Conservation (phyloP, 768 basidiomycete genomes). For the Panaeolus cyanescens region DNA sequence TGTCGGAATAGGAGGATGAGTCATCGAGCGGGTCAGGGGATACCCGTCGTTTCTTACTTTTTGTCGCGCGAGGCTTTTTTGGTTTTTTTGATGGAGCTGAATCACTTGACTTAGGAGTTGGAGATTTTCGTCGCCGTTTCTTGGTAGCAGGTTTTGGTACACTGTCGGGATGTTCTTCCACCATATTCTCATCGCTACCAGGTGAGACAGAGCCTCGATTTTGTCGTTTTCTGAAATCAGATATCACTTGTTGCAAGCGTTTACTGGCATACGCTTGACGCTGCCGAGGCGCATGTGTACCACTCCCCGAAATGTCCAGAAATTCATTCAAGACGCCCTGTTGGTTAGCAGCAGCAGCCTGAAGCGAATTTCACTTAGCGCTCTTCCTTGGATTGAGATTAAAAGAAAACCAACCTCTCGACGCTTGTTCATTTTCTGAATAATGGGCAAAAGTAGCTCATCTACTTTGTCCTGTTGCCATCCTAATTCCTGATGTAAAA, state of each 20-base stretch:
- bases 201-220: conserved; percentile 11
- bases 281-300: conserved; percentile 74
- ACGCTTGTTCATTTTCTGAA: conserved; percentile 85
- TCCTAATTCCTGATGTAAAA: conserved; percentile 74
- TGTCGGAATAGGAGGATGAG: not conserved
- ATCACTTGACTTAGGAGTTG: not conserved
- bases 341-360: conserved; percentile 68
- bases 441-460: conserved; percentile 88
- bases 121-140: conserved; percentile 16
- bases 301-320: conserved; percentile 72
- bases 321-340: conserved; percentile 79
- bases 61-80: not conserved
- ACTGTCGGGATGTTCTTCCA: not conserved
- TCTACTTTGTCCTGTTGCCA: conserved; percentile 87
- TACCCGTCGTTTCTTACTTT: not conserved
- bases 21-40: not conserved
- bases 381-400: not conserved
- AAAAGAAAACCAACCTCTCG: conserved; percentile 50
- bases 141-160: conserved; percentile 16
- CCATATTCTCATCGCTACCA: conserved; percentile 5
- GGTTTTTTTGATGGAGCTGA: not conserved
- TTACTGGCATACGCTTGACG: conserved; percentile 85
- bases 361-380: conserved; percentile 3
- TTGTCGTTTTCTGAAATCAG: conserved; percentile 71
- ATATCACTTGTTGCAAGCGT: conserved; percentile 84